phyloP scores from a whole-genome alignment of 192 early-diverging fungal species.

The Rhizoclosmatium sp. region DNA sequence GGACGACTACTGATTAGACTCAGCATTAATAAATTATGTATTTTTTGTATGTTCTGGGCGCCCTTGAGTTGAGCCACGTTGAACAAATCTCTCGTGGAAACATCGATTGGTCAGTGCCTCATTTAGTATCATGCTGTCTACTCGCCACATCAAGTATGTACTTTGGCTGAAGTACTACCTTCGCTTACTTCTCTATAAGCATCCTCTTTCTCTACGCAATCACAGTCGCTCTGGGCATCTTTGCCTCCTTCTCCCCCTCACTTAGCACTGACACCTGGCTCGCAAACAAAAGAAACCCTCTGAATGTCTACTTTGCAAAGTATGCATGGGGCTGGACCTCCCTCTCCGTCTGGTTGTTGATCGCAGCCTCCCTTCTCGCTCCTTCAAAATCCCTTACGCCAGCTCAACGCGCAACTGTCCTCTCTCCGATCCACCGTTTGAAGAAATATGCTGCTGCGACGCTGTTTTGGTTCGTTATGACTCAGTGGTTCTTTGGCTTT shows the following conservation, averaged over 20 bases:
- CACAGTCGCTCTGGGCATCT: conserved; percentile 44
- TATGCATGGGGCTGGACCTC: conserved; percentile 87
- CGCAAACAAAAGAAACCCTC: conserved; percentile 74
- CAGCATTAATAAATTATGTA: background rate
- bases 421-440: conserved; percentile 10
- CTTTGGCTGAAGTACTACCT: background rate
- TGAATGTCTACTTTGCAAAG: conserved; percentile 85
- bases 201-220: conserved; percentile 28
- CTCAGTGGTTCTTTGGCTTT: conserved; percentile 88
- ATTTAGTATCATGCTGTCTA: no score
- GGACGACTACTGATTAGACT: background rate
- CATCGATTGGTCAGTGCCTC: background rate
- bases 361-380: conserved; percentile 29
- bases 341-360: conserved; percentile 60
- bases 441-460: conserved; percentile 70
- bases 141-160: background rate
- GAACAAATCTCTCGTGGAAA: background rate
- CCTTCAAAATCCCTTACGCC: conserved; percentile 15
- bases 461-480: conserved; percentile 83
- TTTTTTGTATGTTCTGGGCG: background rate
- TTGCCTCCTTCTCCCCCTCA: conserved; percentile 9
- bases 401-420: background rate
- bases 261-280: conserved; percentile 50
- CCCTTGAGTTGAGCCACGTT: no score
- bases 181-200: background rate